Evolutionary conservation across 345 rosid genomes (phyloP), one percentile per base, ranked within the genome.

Genomic region (Hibiscus tridactylites): DNA sequence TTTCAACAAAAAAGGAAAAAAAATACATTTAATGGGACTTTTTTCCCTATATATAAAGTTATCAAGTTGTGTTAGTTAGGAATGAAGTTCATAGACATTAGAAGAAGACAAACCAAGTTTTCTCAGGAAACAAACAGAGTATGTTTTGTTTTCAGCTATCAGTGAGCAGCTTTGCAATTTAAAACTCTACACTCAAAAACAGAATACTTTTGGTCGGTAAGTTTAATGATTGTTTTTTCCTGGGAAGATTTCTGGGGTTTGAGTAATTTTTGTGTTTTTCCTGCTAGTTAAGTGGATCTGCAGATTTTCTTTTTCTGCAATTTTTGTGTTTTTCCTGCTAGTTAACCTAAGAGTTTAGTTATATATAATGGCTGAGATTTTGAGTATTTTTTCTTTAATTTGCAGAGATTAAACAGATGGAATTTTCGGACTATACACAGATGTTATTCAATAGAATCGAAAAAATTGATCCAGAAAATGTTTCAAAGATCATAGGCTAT

Each of bases 381-480:
- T 37, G 42, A 37, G 12, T 57, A 0, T 19, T 57, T 57, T 57
- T 57, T 57, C 2, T 1, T 57, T 19, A 52, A 15, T 58, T 58
- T 21, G 74, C 79, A 76, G 80, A 47, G 61, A 68, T 71, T 62
- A 57, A 49, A 73, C 44, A 70, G 64, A 85, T 88, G 90, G 88
- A 86, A 46, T 82, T 80, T 63, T 73, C 81, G 21, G 88, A 86
- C 17, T 74, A 79, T 29, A 81, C 86, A 7, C 78, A 72, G 42
- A 65, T 82, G 67, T 81, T 86, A 50, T 83, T 75, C 67, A 76
- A 82, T 28, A 80, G 84, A 70, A 81, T 88, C 66, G 78, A 78
- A 76, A 79, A 81, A 73, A 65, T 86, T 24, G 87, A 86, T 65
- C 93, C 90, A 0, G 90, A 86, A 16, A 79, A 79, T 58, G 83